Percentiles rank a stretch among this genome's conserved stretches.
These are phyloP conservation scores for Gloeopeniophorella convolvens DNA, from an alignment of 768 basidiomycete species.

Conservation along the genomic window DNA sequence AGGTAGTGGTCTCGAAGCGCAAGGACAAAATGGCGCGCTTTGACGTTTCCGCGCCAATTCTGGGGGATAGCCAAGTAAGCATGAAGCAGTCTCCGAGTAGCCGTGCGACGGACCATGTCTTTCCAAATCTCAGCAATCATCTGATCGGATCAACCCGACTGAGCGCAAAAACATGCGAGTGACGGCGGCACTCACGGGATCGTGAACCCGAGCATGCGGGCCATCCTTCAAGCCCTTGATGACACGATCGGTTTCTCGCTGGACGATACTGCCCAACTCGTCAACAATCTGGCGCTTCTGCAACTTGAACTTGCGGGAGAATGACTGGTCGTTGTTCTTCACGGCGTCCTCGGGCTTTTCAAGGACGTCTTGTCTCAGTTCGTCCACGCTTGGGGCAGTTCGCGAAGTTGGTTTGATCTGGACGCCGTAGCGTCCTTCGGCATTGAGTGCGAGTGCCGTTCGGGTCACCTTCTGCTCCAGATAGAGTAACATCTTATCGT, in stretches of 20 bases:
- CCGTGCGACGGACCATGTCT: constrained; percentile 25
- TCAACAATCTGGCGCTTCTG: constrained; percentile 17
- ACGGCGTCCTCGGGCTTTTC: constrained; percentile 22
- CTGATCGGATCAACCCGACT: too few relatives aligned
- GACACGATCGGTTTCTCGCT: constrained; percentile 15
- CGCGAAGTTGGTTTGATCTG: neutral
- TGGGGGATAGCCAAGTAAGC: neutral
- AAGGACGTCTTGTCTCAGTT: constrained; percentile 19
- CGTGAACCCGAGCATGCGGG: constrained; percentile 24
- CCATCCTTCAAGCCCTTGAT: constrained; percentile 21
- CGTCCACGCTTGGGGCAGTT: neutral
- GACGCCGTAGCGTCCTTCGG: neutral
- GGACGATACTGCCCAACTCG: constrained; percentile 16
- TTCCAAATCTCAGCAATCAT: constrained; percentile 16
- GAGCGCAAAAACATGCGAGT: too few relatives aligned
- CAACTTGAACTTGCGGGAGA: constrained; percentile 23
- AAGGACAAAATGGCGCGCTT: constrained; percentile 20
- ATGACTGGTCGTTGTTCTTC: constrained; percentile 18
- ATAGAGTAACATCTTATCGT: constrained; percentile 18
- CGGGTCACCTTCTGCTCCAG: constrained; percentile 19
- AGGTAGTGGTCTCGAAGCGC: constrained; percentile 29
- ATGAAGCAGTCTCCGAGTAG: neutral
- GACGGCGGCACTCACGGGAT: neutral
- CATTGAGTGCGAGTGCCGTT: too few relatives aligned
- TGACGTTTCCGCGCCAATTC: constrained; percentile 21